Base-by-base conservation (phyloP, 2,329 filamentous ascomycete genomes). In the Monascus ruber region DNA sequence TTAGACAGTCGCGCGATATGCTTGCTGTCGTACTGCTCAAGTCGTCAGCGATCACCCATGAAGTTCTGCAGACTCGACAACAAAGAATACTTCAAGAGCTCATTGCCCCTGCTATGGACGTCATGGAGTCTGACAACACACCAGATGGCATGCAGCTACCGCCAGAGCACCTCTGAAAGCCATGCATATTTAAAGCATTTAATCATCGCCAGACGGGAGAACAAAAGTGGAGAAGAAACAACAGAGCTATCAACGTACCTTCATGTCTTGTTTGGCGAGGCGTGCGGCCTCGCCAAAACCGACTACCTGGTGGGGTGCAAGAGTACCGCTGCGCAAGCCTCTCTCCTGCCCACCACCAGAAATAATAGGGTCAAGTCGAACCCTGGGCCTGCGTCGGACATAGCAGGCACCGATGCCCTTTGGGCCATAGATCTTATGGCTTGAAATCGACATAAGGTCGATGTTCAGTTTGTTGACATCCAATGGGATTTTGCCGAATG, bases 391-490 rank as follows among this genome's bases (percentile, higher is more conserved):
- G 68, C 91, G 79, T 55, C 91, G 83, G 36, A 98, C 85, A 57
- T 89, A 98, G 68, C 91, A 98, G 42, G 91, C 91, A 42, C 91
- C 91, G 41, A 98, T 85, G 28, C 91, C 91, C 72, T 94, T 98
- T 39, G 91, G 91, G 25, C 91, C 91, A 59, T 98, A 98, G 39
- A 98, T 94, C 68, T 98, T 98, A 69, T 98, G 91, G 26, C 85
- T 88, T 6, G 91, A 96, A 44, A 98, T 95, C 26, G 89, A 96
- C 89, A 98, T 95, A 57, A 98, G 69, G 60, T 98, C 91, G 48
- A 98, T 82, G 63, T 95, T 93, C 86, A 94, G 89, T 64, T 85
- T 84, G 64, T 96, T 95, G 56, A 98, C 91, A 54, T 95, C 87
- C 35, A 98, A 70, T 0, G 88, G 86, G 36, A 98, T 95, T 72